Base-by-base conservation (phyloP, 352 stramenopile species). In the Ochromonadaceae sp. region DNA sequence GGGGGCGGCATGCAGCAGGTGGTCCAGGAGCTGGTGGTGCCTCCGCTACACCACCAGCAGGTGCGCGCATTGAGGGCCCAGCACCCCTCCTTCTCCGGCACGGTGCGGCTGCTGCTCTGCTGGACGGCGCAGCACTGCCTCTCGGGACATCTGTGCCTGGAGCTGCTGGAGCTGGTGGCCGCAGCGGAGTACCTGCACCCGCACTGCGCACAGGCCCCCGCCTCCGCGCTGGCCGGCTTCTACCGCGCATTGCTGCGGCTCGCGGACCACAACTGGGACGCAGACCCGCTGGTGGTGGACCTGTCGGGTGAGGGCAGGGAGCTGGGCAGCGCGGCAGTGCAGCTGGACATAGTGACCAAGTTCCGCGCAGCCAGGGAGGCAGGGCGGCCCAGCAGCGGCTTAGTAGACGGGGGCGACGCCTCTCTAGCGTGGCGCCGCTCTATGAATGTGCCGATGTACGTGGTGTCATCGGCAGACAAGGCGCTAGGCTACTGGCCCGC, bases 231-330 rank as follows among this genome's bases (percentile, higher is more conserved):
- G 12, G 12, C 12, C 12, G 57, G 34, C 7, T 65, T 65, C 20
- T 12, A n/a, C 20, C 57, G 31, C 26, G 10, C 20, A 7, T 28
- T 65, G 12, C 25, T n/a, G 20, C 22, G 25, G 25, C 22, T 65
- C 7, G 31, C 47, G n/a, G 44, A 57, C 5, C 31, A 32, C 31
- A 61, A 65, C 47, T 65, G 57, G 57, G 57, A 56, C 14, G 44
- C 32, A 12, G 57, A 47, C 34, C 38, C 57, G 17, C 47, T 43
- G 22, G 26, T 65, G n/a, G 31, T 65, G 12, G 57, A 65, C 47
- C 15, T 62, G n/a, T n/a, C n/a, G n/a, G n/a, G n/a, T n/a, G n/a
- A n/a, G n/a, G n/a, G n/a, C n/a, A n/a, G n/a, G n/a, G n/a, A n/a
- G n/a, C n/a, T n/a, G n/a, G n/a, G n/a, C n/a, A n/a, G n/a, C n/a